phyloP scores from a whole-genome alignment of 2,329 filamentous ascomycete genomes.

The Fusarium duplospermum region DNA sequence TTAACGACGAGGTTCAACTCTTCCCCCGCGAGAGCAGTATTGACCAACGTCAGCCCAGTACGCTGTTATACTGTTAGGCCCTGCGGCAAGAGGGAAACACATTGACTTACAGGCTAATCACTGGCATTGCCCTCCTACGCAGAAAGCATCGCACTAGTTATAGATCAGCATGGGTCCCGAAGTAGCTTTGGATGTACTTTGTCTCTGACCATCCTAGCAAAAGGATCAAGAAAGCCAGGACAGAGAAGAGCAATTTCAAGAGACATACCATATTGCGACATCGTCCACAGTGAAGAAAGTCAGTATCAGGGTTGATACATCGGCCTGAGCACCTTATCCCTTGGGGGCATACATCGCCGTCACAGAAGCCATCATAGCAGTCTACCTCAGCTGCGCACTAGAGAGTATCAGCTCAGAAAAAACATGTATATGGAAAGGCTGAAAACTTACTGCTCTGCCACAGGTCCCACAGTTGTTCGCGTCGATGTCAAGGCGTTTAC shows the following conservation, averaged over 20 bases:
- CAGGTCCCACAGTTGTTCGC: background rate
- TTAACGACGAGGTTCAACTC: background rate
- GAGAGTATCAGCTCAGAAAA: background rate
- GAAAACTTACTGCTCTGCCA: background rate
- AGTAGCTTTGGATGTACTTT: background rate
- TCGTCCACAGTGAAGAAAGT: background rate
- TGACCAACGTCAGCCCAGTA: too few species aligned
- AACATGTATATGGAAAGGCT: background rate
- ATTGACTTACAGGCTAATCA: background rate
- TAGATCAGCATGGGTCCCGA: background rate
- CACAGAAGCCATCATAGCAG: background rate
- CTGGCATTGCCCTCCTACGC: background rate
- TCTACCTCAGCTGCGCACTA: background rate
- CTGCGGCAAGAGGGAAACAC: background rate
- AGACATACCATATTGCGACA: background rate
- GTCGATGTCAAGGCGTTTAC: background rate
- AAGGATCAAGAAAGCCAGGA: background rate
- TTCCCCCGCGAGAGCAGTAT: background rate
- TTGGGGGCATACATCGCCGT: background rate
- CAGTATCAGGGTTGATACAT: background rate
- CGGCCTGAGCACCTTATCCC: background rate
- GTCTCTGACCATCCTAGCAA: background rate
- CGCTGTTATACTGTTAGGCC: background rate
- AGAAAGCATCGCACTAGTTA: background rate
- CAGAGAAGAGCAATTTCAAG: background rate